Evolutionary conservation across 345 rosid species (phyloP), one percentile per base, ranked within the genome.

Genomic region (Moricandia arvensis): DNA sequence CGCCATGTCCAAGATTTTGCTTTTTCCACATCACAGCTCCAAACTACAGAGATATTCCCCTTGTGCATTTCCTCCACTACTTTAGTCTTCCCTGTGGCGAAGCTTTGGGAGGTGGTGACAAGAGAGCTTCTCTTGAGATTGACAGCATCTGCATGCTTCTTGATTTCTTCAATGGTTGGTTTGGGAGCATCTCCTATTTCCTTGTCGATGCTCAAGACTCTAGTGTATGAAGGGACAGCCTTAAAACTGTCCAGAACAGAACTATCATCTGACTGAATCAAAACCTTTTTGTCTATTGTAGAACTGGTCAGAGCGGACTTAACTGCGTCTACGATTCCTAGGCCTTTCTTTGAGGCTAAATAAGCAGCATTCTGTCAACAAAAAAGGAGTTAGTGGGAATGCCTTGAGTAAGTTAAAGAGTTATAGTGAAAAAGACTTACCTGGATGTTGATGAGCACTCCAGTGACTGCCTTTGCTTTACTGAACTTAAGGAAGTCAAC

Each of bases 241-340:
- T 80, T 61, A 61, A 89, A 92, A 59, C 81, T 84, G 17, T 84
- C 63, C 73, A 94, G 66, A 37, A 94, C 96, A 0, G 96, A 84
- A 15, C 82, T 87, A 79, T 95, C 97, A 29, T 87, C 96, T 34
- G 99, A 95, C 75, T 82, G 81, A 53, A 95, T 88, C 63, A 90
- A 41, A 49, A 92, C 91, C 77, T 85, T 85, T 74, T 84, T 83
- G 85, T 90, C 92, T 6, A 90, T 77, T 16, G 85, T 82, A 58
- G 97, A 95, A 5, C 86, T 85, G 35, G 75, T 71, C 65, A 93
- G 63, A 75, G 94, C 87, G 16, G 81, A 78, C 63, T 64, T 80
- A 3, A 86, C 89, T 0, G 84, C 58, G 8, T 77, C 82, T 54
- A 93, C 84, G 5, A 91, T 53, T 77, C 82, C 91, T 5, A 89